Conservation (phyloP, 148 eudicot genomes). For the Chenopodium quinoa region DNA sequence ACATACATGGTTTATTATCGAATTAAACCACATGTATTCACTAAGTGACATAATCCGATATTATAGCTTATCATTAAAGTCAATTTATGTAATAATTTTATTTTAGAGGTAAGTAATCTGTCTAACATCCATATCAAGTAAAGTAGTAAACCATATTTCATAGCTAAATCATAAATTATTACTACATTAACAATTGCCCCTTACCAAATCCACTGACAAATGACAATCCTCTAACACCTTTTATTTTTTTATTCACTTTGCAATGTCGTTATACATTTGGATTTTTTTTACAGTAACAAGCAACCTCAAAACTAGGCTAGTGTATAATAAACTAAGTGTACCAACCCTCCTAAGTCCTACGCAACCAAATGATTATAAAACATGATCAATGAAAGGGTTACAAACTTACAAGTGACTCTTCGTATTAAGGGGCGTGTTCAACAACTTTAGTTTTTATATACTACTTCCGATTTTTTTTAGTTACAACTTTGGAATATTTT, state of each 20-base stretch:
- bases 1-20: no score
- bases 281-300: neutral
- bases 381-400: neutral
- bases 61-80: no score
- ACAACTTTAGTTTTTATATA: no score
- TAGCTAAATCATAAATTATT: neutral
- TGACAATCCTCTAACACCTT: slow-evolving; percentile 1
- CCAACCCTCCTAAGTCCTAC: slow-evolving; percentile 8
- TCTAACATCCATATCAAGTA: neutral
- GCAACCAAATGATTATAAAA: neutral
- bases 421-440: neutral
- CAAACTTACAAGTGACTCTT: neutral
- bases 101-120: no score
- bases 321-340: neutral
- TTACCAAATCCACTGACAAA: slow-evolving; percentile 23
- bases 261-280: slow-evolving; percentile 9
- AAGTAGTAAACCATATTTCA: neutral
- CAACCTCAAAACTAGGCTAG: neutral
- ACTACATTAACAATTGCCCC: neutral
- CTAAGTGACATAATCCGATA: no score
- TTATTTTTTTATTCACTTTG: neutral
- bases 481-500: no score
- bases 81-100: no score
- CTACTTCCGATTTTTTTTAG: no score
- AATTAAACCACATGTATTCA: no score